Base-by-base conservation (phyloP, 768 basidiomycete species). In the Leccinum obscurum region DNA sequence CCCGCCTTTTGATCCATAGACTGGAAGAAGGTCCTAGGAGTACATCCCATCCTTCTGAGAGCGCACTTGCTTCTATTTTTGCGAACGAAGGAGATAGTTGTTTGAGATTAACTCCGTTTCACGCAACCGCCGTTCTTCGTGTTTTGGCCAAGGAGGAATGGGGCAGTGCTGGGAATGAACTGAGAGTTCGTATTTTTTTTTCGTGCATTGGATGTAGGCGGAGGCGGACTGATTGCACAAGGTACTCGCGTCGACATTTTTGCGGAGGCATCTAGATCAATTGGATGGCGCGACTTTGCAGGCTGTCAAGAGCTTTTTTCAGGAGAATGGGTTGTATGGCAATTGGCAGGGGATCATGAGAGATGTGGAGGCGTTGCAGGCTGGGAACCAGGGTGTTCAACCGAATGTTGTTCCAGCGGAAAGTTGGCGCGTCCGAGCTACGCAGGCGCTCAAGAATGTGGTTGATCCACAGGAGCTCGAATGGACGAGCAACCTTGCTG, bases 401-500 rank as follows among this genome's bases (percentile, higher is more conserved):
- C 41, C 15, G 49, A 58, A 46, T 3, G 37, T 39, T 17, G 24
- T 62, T 32, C 10, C 15, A 6, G 17, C 34, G 35, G 26, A 54
- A 13, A 48, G 54, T 44, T 74, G 72, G 72, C 68, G 72, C 28
- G 39, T 49, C 39, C 58, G 52, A 71, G 68, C 68, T 63, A 41
- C 66, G 77, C 28, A 71, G 66, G 60, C 62, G 26, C 63, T 77
- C 10, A 66, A 79, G 22, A 70, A 75, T 1, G 74, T 88, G 46
- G 74, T 84, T 20, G 64, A 75, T 56, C 80, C 82, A 20, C 78
- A 81, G 58, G 68, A 77, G 2, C 64, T 83, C 7, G 66, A 75
- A 13, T 88, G 85, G 87, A 84, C 83, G 79, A 82, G 82, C 26
- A 81, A 85, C 52, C 76, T 77, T 48, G 70, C 67, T 9, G 66